Evolutionary conservation across 2,329 filamentous ascomycete genomes (phyloP), one percentile per base, ranked within the genome.

Genomic region (Coleophoma crateriformis): DNA sequence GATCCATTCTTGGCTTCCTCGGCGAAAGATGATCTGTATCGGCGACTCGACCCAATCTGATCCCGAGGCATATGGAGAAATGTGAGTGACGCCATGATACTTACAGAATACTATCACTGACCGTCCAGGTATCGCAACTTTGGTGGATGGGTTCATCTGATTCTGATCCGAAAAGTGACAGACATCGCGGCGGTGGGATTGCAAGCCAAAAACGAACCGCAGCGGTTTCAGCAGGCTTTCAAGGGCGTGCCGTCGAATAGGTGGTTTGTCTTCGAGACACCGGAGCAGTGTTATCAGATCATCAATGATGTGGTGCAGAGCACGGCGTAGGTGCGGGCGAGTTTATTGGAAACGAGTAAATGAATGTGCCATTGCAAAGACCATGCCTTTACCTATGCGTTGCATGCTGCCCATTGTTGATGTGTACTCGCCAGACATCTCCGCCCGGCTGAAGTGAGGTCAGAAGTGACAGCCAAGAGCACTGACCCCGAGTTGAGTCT

Each of bases 21-120:
- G 78, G 58, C 77, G 88, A 52, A 87, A 85, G 59, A 85, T 95
- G 70, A 81, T 97, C 54, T 85, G 85, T 58, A 84, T 97, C 56
- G 92, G 92, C 1, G 92, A 97, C 68, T 92, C 86, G 37, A 96
- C 91, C 0, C 92, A 96, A 68, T 86, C 82, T 22, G 92, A 97
- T 60, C 91, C 92, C 0, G 92, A 97, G 65, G 82, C 88, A 0
- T 97, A 96, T 63, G 91, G 85, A 27, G 84, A 91, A 58, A 82
- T 89, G 68, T 90, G 77, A 67, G 75, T 67, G 12, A 10, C 27
- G 12, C 32, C 15, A 38, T 3, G 17, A 22, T 3, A 4, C 34
- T 10, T 22, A 4, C 12, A 33, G 17, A n/a, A 22, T 41, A 39
- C 17, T 14, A 3, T 17, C 34, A 43, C 52, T 58, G 45, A 57